These are phyloP conservation scores for Phellopilus nigrolimitatus DNA, from an alignment of 1,284 basidiomycete species.

Conservation along the genomic window DNA sequence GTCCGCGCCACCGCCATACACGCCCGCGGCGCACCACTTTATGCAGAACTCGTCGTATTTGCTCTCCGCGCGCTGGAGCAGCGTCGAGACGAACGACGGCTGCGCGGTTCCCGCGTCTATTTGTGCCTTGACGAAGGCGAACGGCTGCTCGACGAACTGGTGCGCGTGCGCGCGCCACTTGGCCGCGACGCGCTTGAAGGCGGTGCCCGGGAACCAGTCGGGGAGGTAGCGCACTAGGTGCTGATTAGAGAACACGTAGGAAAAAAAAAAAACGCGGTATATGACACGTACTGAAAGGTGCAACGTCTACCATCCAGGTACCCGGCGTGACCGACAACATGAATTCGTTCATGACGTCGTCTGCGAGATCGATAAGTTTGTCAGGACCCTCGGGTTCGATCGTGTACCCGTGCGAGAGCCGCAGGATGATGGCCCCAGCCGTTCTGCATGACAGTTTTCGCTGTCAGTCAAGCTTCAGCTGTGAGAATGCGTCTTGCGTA, in stretches of 20 bases:
- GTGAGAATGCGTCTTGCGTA: background rate
- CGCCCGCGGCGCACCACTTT: constrained; percentile 20
- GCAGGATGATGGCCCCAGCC: constrained; percentile 18
- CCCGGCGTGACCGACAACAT: constrained; percentile 20
- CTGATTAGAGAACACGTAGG: background rate
- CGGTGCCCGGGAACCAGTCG: constrained; percentile 20
- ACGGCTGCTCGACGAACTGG: constrained; percentile 13
- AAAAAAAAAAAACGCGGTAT: background rate
- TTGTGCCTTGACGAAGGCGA: constrained; percentile 15
- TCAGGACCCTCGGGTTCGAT: constrained; percentile 15
- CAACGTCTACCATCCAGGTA: constrained; percentile 21
- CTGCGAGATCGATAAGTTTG: constrained; percentile 14
- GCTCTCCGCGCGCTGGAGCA: constrained; percentile 10
- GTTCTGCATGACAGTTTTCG: constrained; percentile 2
- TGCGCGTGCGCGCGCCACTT: background rate
- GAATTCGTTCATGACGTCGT: constrained; percentile 19
- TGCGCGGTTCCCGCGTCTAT: constrained; percentile 7
- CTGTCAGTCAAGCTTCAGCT: too few species aligned
- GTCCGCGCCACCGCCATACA: constrained; percentile 21
- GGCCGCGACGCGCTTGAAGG: constrained; percentile 16
- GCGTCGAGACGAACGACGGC: constrained; percentile 10
- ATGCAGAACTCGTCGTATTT: constrained; percentile 16
- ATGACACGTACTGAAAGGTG: constrained; percentile 19
- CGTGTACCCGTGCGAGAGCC: constrained; percentile 21
- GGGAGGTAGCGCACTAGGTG: constrained; percentile 17